These are phyloP conservation scores for Dictyophora rubrovolvata DNA, from an alignment of 768 basidiomycete species.

Conservation along the genomic window DNA sequence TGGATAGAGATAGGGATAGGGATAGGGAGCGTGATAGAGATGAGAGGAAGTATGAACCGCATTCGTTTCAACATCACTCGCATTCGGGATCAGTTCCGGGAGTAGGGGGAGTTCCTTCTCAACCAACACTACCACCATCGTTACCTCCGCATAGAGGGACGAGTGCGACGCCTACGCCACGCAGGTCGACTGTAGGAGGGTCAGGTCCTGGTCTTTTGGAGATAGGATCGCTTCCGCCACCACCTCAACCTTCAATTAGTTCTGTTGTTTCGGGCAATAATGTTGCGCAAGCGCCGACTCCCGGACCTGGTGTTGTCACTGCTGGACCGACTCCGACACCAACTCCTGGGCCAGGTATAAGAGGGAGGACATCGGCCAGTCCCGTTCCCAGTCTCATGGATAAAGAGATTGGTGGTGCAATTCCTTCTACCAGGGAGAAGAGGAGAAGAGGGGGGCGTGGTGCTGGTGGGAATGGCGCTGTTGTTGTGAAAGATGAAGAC, in stretches of 20 bases:
- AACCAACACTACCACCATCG: not conserved
- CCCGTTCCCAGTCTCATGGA: slow-evolving; percentile 9
- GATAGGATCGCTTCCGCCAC: slow-evolving; percentile 3
- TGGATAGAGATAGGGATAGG: not conserved
- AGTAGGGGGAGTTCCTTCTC: not conserved
- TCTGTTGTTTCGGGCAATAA: not conserved
- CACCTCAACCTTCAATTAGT: not conserved
- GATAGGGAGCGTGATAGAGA: not conserved
- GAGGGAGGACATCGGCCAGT: slow-evolving; percentile 7
- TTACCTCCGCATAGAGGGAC: not conserved
- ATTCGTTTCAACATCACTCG: not conserved
- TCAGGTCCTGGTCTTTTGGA: not conserved
- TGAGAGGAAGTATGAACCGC: not conserved
- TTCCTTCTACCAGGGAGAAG: not conserved
- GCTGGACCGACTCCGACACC: not conserved
- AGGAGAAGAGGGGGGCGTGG: slow-evolving; percentile 2
- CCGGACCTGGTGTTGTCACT: not conserved
- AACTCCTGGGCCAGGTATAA: not conserved
- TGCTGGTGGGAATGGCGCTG: slow-evolving; percentile 11
- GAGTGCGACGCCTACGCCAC: not conserved
- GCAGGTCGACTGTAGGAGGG: slow-evolving; percentile 2
- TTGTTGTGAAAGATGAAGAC: slow-evolving; percentile 12
- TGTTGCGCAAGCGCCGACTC: not conserved
- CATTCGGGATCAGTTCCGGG: too few species aligned
- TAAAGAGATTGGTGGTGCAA: slow-evolving; percentile 4